phyloP scores from a whole-genome alignment of 805 yeast genomes.

The Candida tallmaniae region DNA sequence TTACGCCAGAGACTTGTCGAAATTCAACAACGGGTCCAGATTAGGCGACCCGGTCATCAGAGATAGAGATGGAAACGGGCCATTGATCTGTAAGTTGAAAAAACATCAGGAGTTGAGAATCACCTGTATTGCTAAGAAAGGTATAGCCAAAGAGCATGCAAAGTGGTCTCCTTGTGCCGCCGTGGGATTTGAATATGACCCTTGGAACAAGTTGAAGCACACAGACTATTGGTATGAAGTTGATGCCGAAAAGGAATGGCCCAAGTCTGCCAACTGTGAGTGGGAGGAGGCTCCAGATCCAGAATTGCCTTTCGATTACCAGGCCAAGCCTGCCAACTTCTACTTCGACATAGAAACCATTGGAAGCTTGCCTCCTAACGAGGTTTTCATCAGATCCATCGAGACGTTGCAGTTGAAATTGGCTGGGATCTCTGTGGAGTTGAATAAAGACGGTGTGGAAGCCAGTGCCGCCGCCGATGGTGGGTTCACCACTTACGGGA shows the following conservation, averaged over 20 bases:
- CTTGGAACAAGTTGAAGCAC: slow-evolving; percentile 96
- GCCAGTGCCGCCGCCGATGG: slow-evolving; percentile 37
- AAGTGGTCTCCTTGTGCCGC: slow-evolving; percentile 98
- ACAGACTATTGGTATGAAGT: slow-evolving; percentile 97
- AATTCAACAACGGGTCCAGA: slow-evolving; percentile 38
- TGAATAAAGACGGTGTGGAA: slow-evolving; percentile 43
- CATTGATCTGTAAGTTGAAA: slow-evolving; percentile 85
- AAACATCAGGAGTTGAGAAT: slow-evolving; percentile 87
- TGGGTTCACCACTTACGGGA: slow-evolving; percentile 46
- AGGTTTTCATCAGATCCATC: slow-evolving; percentile 81
- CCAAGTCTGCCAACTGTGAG: slow-evolving; percentile 78
- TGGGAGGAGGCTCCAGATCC: slow-evolving; percentile 95
- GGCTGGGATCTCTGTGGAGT: slow-evolving; percentile 77
- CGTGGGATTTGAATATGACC: slow-evolving; percentile 94
- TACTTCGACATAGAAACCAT: slow-evolving; percentile 91
- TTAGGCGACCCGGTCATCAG: slow-evolving; percentile 85
- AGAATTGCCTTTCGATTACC: slow-evolving; percentile 80
- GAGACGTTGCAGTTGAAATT: slow-evolving; percentile 83
- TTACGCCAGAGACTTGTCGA: slow-evolving; percentile 72
- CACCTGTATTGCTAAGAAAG: slow-evolving; percentile 95
- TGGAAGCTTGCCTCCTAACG: slow-evolving; percentile 84
- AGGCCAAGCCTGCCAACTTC: slow-evolving; percentile 74
- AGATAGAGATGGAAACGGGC: slow-evolving; percentile 75
- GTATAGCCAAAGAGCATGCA: slow-evolving; percentile 96
- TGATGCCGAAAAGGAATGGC: slow-evolving; percentile 90